Conservation (phyloP, 1,284 basidiomycete species). For the Fomitopsis palustris region DNA sequence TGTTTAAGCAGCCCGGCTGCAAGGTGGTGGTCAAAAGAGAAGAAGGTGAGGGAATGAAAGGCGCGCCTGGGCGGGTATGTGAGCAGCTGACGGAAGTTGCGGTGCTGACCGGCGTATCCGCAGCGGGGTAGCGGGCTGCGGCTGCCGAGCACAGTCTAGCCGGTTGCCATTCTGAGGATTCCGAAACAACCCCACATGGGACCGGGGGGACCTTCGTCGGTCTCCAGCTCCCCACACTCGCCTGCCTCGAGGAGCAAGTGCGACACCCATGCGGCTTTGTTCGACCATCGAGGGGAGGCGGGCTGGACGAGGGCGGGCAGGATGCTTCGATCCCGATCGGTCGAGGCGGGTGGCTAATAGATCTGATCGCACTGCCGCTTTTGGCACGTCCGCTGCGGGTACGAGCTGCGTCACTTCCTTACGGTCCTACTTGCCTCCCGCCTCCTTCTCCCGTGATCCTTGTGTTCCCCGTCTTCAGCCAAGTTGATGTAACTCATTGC, state of each 20-base stretch:
- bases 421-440: background rate
- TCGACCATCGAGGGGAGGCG: background rate
- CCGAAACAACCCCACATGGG: background rate
- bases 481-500: background rate
- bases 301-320: background rate
- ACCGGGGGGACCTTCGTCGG: background rate
- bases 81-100: slow-evolving; percentile 1
- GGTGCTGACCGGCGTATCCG: slow-evolving; percentile 1
- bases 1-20: background rate
- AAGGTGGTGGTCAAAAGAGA: slow-evolving; percentile 1
- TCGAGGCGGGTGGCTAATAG: background rate
- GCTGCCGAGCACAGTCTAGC: background rate
- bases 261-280: background rate
- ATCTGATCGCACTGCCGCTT: background rate
- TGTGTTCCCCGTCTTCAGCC: background rate
- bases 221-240: background rate
- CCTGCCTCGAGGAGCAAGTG: background rate
- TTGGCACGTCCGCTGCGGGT: background rate
- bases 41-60: background rate
- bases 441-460: background rate
- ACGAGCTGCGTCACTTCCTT: no score
- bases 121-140: background rate
- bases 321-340: background rate
- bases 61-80: background rate
- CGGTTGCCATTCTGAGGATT: background rate